A percentile compares a stretch with the other conserved stretches of the same genome.
These are phyloP conservation scores for Colletotrichum paranaense DNA, from an alignment of 2,329 filamentous ascomycete species.

Conservation along the genomic window DNA sequence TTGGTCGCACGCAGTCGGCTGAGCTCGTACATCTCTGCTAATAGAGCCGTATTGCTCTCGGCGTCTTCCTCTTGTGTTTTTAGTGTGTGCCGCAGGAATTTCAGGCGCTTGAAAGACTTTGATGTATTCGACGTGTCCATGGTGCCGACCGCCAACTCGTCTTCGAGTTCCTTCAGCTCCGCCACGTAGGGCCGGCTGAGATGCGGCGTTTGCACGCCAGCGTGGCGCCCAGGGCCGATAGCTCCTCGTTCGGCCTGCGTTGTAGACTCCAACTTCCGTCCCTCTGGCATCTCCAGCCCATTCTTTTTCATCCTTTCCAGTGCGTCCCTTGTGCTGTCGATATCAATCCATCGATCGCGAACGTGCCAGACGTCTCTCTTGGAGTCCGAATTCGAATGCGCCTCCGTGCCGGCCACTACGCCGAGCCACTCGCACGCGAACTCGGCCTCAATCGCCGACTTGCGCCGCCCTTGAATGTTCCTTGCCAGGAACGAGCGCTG, in stretches of 20 bases:
- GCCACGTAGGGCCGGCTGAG: slow-evolving; percentile 54
- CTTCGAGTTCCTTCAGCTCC: slow-evolving; percentile 54
- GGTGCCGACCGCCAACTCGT: slow-evolving; percentile 37
- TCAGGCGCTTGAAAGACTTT: slow-evolving; percentile 39
- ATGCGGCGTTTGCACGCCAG: slow-evolving; percentile 42
- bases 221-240: slow-evolving; percentile 38
- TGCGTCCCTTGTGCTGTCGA: slow-evolving; percentile 53
- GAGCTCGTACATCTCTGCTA: slow-evolving; percentile 46
- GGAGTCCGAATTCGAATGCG: background rate
- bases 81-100: slow-evolving; percentile 43
- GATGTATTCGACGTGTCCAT: slow-evolving; percentile 9
- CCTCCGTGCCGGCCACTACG: slow-evolving; percentile 64
- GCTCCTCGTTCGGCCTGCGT: slow-evolving; percentile 38
- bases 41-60: slow-evolving; percentile 43
- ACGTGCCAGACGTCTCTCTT: slow-evolving; percentile 40
- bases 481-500: slow-evolving; percentile 70
- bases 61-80: slow-evolving; percentile 39
- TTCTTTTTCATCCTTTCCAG: slow-evolving; percentile 59
- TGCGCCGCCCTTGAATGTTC: slow-evolving; percentile 64
- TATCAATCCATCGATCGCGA: slow-evolving; percentile 61
- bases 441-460: slow-evolving; percentile 69
- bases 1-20: slow-evolving; percentile 38
- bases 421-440: slow-evolving; percentile 68
- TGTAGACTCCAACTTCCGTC: slow-evolving; percentile 53
- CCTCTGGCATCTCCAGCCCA: slow-evolving; percentile 55